Evolutionary conservation across 1,139 yeast species (phyloP), one percentile per base, ranked within the genome.

Genomic region (Blastobotrys raffinosifermentans): DNA sequence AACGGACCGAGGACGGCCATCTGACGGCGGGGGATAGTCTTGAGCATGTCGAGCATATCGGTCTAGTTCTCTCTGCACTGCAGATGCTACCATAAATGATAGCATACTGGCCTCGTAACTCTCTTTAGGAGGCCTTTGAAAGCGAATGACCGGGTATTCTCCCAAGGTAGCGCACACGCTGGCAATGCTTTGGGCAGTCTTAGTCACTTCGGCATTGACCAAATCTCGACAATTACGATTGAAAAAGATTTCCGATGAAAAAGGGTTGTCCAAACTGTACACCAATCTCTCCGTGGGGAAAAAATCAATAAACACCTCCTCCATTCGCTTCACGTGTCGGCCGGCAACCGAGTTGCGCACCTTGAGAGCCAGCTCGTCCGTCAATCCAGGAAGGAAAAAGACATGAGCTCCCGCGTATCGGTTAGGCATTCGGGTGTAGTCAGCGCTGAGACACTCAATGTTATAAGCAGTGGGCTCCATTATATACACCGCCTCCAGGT

Each of bases 121-220:
- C 14, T 35, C 42, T 14, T 38, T 31, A 2, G 47, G 44, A 2
- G 57, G 46, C 26, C 45, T 48, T 55, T 76, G 78, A 60, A 77
- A 86, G 46, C 98, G 69, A 22, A 91, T 75, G 32, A 82, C 73
- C 2, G 98, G 98, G 52, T 82, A 84, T 55, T 89, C 97, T 10
- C 94, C 94, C 2, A 93, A 76, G 7, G 83, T 57, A 3, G 83
- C 75, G 68, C 94, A 82, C 22, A 84, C 53, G 47, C 80, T 77
- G 23, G 86, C 77, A 51, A 91, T 64, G 32, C 79, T 65, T 33
- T 61, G 52, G 1, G 93, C 87, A 0, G 84, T 77, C 39, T 64
- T 62, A 20, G 69, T 64, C 17, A 86, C 67, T 41, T 80, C 81
- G 18, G 69, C 66, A 22, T 72, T 66, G 22, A 84, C 79, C 39